A percentile compares a stretch with the other conserved stretches of the same genome.
Conservation (phyloP, 2,329 filamentous ascomycete genomes). For the Aureobasidium sp. region DNA sequence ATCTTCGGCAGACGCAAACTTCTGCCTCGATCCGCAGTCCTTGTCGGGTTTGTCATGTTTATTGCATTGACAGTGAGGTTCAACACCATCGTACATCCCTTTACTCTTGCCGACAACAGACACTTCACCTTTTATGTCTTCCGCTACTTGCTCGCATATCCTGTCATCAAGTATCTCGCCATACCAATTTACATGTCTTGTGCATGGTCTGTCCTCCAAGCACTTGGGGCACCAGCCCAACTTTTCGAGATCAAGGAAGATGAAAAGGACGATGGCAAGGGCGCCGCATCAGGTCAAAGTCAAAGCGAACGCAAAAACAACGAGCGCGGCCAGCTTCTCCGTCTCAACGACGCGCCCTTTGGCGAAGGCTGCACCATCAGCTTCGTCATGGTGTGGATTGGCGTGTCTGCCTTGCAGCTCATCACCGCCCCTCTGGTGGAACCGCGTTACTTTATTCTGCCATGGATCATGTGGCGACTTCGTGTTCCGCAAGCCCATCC, state of each 20-base stretch:
- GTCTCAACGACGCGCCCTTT: conserved; percentile 16
- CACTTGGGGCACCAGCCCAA: conserved; percentile 44
- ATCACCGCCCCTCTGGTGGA: conserved; percentile 89
- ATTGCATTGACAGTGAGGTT: conserved; percentile 54
- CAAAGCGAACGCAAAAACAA: background rate
- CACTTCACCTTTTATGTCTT: conserved; percentile 98
- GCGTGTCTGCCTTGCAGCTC: conserved; percentile 68
- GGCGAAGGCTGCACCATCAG: conserved; percentile 31
- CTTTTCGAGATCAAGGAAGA: conserved; percentile 15
- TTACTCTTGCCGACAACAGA: conserved; percentile 90
- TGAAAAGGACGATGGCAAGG: conserved; percentile 8
- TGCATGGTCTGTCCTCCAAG: conserved; percentile 60
- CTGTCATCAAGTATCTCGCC: conserved; percentile 58
- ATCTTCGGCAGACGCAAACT: conserved; percentile 29
- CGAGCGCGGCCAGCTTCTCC: background rate
- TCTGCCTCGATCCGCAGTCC: conserved; percentile 34
- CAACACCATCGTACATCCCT: conserved; percentile 94
- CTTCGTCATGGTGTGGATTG: conserved; percentile 56
- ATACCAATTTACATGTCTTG: conserved; percentile 64
- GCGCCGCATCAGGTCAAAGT: background rate
- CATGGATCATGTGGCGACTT: conserved; percentile 88
- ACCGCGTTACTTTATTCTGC: conserved; percentile 90
- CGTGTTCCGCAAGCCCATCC: conserved; percentile 51
- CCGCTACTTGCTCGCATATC: conserved; percentile 59
- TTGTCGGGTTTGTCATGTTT: conserved; percentile 31